phyloP scores from a whole-genome alignment of 1,139 yeast genomes.

The Pneumocystis canis region DNA sequence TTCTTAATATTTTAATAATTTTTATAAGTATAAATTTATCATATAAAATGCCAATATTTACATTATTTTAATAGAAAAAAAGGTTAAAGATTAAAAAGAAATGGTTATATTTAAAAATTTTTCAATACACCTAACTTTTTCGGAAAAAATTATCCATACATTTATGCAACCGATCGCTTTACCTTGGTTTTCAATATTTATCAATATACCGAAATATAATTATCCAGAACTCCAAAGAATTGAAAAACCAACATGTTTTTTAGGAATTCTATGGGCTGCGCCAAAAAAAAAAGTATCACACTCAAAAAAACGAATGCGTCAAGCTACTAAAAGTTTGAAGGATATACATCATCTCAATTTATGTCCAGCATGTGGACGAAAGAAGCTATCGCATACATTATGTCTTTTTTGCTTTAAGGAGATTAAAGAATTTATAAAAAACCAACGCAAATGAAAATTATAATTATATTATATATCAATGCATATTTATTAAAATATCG shows the following conservation, averaged over 20 bases:
- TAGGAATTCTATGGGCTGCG: constrained; percentile 5
- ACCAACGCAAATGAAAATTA: not conserved
- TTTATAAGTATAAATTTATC: no score
- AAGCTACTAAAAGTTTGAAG: constrained; percentile 11
- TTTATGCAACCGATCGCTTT: not conserved
- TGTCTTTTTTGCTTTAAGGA: constrained; percentile 10
- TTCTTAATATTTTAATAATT: no score
- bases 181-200: not conserved
- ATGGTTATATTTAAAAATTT: not conserved
- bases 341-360: constrained; percentile 8
- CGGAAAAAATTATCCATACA: not conserved
- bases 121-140: not conserved
- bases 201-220: not conserved
- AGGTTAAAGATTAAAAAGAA: no score
- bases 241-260: not conserved
- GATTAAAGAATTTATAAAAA: constrained; percentile 4
- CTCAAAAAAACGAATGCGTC: constrained; percentile 12
- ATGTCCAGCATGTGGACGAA: constrained; percentile 11
- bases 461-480: not conserved
- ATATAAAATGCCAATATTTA: no score
- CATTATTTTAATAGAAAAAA: no score
- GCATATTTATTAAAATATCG: not conserved
- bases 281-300: constrained; percentile 14
- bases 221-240: no score
- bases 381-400: constrained; percentile 10